These are phyloP conservation scores for Coleophoma cylindrospora DNA, from an alignment of 2,329 filamentous ascomycete genomes.

Conservation along the genomic window DNA sequence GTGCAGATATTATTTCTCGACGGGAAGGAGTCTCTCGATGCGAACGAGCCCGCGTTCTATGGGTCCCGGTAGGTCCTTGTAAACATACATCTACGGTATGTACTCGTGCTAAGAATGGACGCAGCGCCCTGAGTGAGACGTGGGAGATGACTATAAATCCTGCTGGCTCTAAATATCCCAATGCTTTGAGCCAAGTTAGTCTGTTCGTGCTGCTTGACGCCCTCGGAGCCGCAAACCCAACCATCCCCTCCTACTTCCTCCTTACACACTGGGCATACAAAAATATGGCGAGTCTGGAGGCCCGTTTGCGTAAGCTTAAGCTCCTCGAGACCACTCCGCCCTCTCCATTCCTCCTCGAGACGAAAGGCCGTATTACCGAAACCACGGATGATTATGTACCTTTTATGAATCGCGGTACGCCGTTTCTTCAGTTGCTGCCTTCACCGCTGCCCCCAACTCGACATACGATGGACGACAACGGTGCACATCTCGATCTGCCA, in stretches of 20 bases:
- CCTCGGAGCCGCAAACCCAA: conserved; percentile 62
- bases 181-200: conserved; percentile 69
- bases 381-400: conserved; percentile 76
- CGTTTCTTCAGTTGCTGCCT: conserved; percentile 87
- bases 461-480: conserved; percentile 79
- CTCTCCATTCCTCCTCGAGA: conserved; percentile 9
- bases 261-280: conserved; percentile 88
- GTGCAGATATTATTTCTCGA: conserved; percentile 84
- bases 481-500: conserved; percentile 69
- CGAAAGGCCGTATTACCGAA: not conserved
- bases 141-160: conserved; percentile 70
- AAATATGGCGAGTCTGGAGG: conserved; percentile 66
- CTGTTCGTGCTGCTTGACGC: conserved; percentile 84
- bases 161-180: conserved; percentile 64
- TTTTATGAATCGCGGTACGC: conserved; percentile 77
- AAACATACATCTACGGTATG: not conserved
- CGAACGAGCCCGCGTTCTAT: conserved; percentile 75
- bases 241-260: conserved; percentile 76
- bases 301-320: conserved; percentile 59
- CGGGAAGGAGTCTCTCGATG: conserved; percentile 81
- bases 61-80: conserved; percentile 58
- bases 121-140: conserved; percentile 64
- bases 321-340: conserved; percentile 60
- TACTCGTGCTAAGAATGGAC: conserved; percentile 1
- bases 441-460: conserved; percentile 72